Base-by-base conservation (phyloP, 2,329 filamentous ascomycete genomes). In the Fonsecaea nubica region DNA sequence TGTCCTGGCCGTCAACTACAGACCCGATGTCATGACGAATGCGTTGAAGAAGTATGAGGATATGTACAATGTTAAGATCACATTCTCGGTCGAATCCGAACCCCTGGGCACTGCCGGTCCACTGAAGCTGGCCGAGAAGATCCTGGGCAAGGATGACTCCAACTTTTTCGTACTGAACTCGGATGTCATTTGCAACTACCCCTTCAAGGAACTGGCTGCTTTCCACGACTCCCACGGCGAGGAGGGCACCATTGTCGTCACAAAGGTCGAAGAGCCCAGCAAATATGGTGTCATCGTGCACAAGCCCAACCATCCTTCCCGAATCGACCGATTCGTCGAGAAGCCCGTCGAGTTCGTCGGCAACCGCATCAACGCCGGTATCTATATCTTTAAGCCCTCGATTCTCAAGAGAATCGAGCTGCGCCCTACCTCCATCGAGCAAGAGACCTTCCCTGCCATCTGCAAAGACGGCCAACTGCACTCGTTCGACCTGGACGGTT, bases 91-190 rank as follows among this genome's bases (percentile, higher is more conserved):
- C 82, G 94, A 99, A 84, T 90, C 89, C 64, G 94, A 99, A 82
- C 94, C 94, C 69, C 87, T 99, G 67, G 94, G 95, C 75, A 99
- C 94, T 65, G 94, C 94, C 72, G 94, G 94, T 64, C 95, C 94
- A 69, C 85, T 99, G 73, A 99, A 98, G 85, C 89, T 99, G 70
- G 94, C 94, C 66, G 94, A 97, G 83, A 87, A 90, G 77, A 93
- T 94, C 74, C 87, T 99, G 63, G 91, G 87, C 78, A 98, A 98
- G 84, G 93, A 97, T 78, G 92, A 97, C 79, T 85, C 87, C 30
- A 95, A 95, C 63, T 98, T 98, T 85, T 98, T 99, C 81, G 95
- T 99, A 62, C 89, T 99, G 75, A 99, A 99, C 86, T 96, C 93
- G 62, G 94, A 99, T 77, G 90, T 99, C 76, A 98, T 96, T 79